Percentiles rank a stretch among this genome's conserved stretches.
phyloP scores from a whole-genome alignment of 1,284 basidiomycete genomes.

The Puccinia coronata region DNA sequence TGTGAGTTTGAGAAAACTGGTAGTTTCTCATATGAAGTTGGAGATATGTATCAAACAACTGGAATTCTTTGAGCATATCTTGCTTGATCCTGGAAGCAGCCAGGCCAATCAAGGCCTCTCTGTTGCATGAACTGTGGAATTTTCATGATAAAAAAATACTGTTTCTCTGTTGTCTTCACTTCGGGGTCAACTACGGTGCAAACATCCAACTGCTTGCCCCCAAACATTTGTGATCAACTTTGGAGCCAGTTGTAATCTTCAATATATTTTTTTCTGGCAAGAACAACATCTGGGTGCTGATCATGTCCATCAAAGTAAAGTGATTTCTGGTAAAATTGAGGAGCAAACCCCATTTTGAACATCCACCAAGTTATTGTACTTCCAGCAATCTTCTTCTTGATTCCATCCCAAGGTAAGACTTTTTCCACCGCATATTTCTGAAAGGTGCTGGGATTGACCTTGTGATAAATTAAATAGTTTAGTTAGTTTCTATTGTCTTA shows the following conservation, averaged over 20 bases:
- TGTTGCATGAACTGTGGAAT: slow-evolving; percentile 12
- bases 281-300: slow-evolving; percentile 8
- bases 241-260: neutral
- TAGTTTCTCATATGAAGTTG: neutral
- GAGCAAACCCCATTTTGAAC: slow-evolving; percentile 16
- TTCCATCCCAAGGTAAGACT: neutral
- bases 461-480: neutral
- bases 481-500: neutral
- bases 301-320: slow-evolving; percentile 18
- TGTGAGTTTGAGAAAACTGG: neutral
- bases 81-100: slow-evolving; percentile 7
- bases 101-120: neutral
- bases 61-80: neutral
- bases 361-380: slow-evolving; percentile 15
- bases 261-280: slow-evolving; percentile 13
- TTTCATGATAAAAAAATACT: neutral
- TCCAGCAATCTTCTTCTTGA: neutral
- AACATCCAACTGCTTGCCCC: neutral
- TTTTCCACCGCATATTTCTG: neutral
- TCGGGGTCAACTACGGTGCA: neutral
- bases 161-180: neutral
- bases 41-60: slow-evolving; percentile 4
- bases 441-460: slow-evolving; percentile 2
- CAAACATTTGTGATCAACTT: neutral
- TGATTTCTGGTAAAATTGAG: neutral